A percentile compares a stretch with the other conserved stretches of the same genome.
Evolutionary conservation across 176 grass and related monocot genomes (phyloP).

Genomic region (Hsuehochloa calcarea): DNA sequence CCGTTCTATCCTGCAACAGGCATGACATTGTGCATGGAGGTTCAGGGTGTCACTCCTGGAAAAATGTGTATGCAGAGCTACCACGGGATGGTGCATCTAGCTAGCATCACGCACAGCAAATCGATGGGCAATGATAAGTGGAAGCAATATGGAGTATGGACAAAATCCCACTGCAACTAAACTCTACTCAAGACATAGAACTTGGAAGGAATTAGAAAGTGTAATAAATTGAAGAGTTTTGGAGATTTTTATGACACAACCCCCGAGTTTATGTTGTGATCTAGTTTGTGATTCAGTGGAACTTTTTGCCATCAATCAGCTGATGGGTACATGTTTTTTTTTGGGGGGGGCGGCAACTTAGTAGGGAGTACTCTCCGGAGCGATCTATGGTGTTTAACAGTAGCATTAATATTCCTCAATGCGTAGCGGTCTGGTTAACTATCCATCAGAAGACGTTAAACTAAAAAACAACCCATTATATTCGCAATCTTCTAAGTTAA

Average conservation of each 20-base stretch:
- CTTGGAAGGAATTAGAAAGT: neutral
- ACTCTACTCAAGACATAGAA: neutral
- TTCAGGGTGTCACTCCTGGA: neutral
- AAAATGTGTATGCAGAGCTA: conserved; percentile 17
- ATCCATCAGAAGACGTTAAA: neutral
- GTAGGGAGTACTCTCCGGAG: neutral
- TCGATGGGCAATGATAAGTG: neutral
- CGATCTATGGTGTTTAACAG: neutral
- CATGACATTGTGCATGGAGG: conserved; percentile 8
- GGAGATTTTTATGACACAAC: neutral
- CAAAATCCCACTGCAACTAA: neutral
- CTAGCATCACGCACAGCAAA: neutral
- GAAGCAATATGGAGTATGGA: neutral
- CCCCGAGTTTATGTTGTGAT: neutral
- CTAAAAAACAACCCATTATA: neutral
- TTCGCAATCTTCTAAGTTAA: neutral
- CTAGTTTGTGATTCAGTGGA: neutral
- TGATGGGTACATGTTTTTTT: neutral
- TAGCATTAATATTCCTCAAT: neutral
- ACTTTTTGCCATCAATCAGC: neutral
- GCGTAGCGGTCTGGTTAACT: neutral
- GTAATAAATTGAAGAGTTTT: neutral
- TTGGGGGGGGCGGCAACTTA: neutral
- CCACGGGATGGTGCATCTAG: neutral
- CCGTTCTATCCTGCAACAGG: conserved; percentile 5